Base-by-base conservation (phyloP, 768 basidiomycete genomes). In the Lactarius psammicola region DNA sequence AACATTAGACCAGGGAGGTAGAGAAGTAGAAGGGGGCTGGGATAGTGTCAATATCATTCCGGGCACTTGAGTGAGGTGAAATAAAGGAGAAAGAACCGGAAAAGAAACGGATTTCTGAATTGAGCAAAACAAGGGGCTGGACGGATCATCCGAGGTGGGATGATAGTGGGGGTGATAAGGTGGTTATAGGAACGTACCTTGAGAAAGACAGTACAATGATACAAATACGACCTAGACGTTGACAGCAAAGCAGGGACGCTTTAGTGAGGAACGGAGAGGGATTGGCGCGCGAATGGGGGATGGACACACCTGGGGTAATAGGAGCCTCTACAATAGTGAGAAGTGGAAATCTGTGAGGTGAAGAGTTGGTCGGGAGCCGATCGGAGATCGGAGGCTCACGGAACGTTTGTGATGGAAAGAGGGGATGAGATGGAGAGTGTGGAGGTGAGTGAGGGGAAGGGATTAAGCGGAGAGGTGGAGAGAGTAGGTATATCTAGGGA, bases 1-100 rank as follows among this genome's bases (percentile, higher is more conserved):
- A 68, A 46, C 68, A 68, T 68, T 62, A 68, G 60, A 62, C 10
- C 4, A 44, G 18, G 30, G 42, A 61, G 53, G 42, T 62, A 62
- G 49, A 44, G 26, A 62, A 59, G 28, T 23, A 20, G 53, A 40
- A 11, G 20, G 61, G 57, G 7, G 40, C 33, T 62, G 57, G n/a
- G 31, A 38, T 31, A 28, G 56, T 9, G 20, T 28, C n/a, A n/a
- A n/a, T n/a, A n/a, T n/a, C 33, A 66, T 36, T 63, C 11, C 0
- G 42, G 31, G 18, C 6, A 23, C 18, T 34, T 23, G 20, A 36
- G 38, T n/a, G n/a, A n/a, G 18, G 42, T 33, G 13, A 15, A 23
- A 56, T 31, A 56, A 58, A n/a, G 38, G 33, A 0, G 20, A 56
- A 33, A 33, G 40, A 55, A 59, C 55, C 46, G 33, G 23, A 40